phyloP scores from a whole-genome alignment of 2,329 filamentous ascomycete genomes.

The Aspergillus sp. region DNA sequence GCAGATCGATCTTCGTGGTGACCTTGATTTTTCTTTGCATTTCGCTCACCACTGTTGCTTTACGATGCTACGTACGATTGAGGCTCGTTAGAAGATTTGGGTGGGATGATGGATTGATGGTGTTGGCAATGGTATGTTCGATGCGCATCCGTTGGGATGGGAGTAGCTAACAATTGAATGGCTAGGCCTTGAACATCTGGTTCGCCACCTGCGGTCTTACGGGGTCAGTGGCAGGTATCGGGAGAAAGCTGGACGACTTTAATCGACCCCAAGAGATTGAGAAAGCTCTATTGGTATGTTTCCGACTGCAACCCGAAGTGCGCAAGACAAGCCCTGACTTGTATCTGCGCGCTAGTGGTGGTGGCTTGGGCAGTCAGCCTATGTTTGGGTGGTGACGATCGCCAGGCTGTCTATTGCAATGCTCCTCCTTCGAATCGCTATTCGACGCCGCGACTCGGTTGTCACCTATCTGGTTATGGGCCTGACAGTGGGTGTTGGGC shows the following conservation, averaged over 20 bases:
- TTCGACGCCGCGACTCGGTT: conserved; percentile 39
- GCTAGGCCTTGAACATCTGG: conserved; percentile 24
- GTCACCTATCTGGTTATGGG: conserved; percentile 44
- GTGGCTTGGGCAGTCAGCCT: conserved; percentile 52
- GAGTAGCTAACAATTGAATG: background rate
- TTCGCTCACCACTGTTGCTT: conserved; percentile 23
- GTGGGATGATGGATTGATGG: conserved; percentile 33
- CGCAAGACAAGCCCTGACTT: background rate
- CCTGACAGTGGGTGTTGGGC: conserved; percentile 39
- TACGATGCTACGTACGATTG: conserved; percentile 31
- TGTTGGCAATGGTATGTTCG: conserved; percentile 27
- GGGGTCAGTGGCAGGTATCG: conserved; percentile 27
- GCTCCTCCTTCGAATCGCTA: conserved; percentile 48
- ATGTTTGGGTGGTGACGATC: conserved; percentile 42
- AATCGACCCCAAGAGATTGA: conserved; percentile 2
- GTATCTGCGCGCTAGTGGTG: conserved; percentile 26
- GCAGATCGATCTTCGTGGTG: conserved; percentile 24
- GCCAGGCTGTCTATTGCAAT: conserved; percentile 50
- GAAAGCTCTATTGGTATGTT: conserved; percentile 5
- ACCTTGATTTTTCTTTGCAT: conserved; percentile 23
- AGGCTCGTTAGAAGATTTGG: conserved; percentile 29
- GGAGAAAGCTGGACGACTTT: conserved; percentile 14
- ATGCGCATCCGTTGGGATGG: background rate
- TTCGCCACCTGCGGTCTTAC: conserved; percentile 28
- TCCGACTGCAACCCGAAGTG: too few species aligned